phyloP scores from a whole-genome alignment of 768 basidiomycete species.

The Suillus sp. region DNA sequence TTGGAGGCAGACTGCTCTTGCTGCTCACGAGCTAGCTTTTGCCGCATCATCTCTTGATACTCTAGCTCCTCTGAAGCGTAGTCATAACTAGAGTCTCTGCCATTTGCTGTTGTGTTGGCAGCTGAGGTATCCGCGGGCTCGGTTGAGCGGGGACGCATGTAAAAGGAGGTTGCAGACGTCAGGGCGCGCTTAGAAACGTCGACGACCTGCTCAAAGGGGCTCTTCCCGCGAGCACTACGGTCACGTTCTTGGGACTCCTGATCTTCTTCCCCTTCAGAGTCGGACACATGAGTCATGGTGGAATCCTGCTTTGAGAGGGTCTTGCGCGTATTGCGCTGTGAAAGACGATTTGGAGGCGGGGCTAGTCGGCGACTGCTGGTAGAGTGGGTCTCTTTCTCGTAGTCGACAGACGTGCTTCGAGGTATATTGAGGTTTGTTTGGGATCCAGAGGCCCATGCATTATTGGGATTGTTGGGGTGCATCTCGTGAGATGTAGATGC shows the following conservation, averaged over 20 bases:
- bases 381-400: conserved; percentile 65
- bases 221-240: conserved; percentile 58
- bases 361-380: conserved; percentile 59
- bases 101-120: conserved; percentile 36
- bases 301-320: conserved; percentile 59
- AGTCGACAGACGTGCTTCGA: conserved; percentile 79
- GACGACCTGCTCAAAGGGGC: conserved; percentile 63
- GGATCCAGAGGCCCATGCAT: conserved; percentile 67
- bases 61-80: conserved; percentile 78
- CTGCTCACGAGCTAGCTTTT: conserved; percentile 24
- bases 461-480: conserved; percentile 54
- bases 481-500: conserved; percentile 47
- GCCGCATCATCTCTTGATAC: conserved; percentile 43
- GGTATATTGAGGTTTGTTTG: conserved; percentile 50
- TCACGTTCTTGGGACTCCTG: conserved; percentile 29
- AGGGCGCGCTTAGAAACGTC: conserved; percentile 57
- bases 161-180: conserved; percentile 57
- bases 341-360: conserved; percentile 56
- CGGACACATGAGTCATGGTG: conserved; percentile 55
- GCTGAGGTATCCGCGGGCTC: conserved; percentile 51
- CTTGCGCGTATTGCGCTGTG: conserved; percentile 39
- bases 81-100: conserved; percentile 62
- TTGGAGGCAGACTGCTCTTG: conserved; percentile 29
- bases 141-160: conserved; percentile 61
- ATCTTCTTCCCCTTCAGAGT: conserved; percentile 65